These are phyloP conservation scores for Gossypium raimondii DNA, from an alignment of 345 rosid species.

Conservation along the genomic window DNA sequence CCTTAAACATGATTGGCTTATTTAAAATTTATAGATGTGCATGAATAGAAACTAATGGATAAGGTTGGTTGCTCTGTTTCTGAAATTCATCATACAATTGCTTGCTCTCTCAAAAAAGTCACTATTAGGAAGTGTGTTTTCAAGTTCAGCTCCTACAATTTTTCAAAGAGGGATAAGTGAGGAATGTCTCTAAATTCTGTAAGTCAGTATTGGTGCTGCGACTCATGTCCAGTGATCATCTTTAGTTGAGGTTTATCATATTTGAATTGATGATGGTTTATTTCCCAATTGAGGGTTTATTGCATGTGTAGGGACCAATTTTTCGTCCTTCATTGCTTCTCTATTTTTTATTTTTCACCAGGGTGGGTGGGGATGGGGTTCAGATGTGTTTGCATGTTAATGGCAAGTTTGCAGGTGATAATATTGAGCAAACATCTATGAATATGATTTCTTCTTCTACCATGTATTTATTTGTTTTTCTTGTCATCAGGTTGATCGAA, in stretches of 20 bases:
- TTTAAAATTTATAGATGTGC: not conserved
- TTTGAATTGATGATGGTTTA: not conserved
- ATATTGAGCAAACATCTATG: not conserved
- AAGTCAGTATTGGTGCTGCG: not conserved
- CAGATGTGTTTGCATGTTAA: not conserved
- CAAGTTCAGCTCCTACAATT: not conserved
- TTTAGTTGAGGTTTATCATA: not conserved
- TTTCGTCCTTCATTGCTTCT: not conserved
- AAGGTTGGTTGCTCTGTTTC: not conserved
- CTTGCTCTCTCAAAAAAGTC: not conserved
- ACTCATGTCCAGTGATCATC: not conserved
- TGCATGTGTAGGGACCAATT: not conserved
- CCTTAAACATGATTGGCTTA: not conserved
- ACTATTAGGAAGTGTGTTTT: not conserved
- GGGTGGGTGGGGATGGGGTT: not conserved
- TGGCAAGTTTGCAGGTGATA: not conserved
- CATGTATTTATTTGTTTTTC: conserved; percentile 22
- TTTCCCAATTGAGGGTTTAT: not conserved
- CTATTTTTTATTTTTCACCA: not conserved
- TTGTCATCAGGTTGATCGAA: conserved; percentile 63
- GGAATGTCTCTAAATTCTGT: not conserved
- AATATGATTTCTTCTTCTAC: not conserved
- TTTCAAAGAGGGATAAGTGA: not conserved
- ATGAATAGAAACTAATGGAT: not conserved
- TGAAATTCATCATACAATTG: not conserved